Percentiles rank a stretch among this genome's conserved stretches.
phyloP scores from a whole-genome alignment of 1,139 yeast genomes.

The Arxiozyma telluris region DNA sequence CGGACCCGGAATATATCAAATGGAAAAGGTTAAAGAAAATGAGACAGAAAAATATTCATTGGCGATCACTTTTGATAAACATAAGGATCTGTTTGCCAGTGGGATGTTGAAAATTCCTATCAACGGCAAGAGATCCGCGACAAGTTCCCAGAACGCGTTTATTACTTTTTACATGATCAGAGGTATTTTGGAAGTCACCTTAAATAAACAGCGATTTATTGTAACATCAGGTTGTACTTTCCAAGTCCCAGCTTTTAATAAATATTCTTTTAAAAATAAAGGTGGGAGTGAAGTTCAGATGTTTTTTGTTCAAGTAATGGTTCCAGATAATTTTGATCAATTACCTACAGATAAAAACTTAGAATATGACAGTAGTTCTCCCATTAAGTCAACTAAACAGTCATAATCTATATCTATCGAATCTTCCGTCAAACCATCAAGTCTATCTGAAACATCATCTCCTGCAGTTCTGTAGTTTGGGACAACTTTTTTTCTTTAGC shows the following conservation, averaged over 20 bases:
- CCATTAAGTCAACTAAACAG: background rate
- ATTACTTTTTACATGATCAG: conserved; percentile 66
- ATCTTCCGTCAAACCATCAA: background rate
- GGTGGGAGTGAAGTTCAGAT: conserved; percentile 49
- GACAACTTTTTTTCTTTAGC: no score
- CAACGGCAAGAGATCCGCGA: conserved; percentile 54
- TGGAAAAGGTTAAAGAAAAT: conserved; percentile 36
- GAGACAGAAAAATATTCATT: conserved; percentile 51
- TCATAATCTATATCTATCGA: background rate
- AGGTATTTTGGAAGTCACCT: conserved; percentile 61
- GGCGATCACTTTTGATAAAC: conserved; percentile 59
- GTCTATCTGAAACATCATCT: background rate
- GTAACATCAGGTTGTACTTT: conserved; percentile 71
- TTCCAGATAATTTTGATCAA: conserved; percentile 14
- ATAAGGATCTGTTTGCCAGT: conserved; percentile 60
- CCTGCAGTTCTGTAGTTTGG: no score
- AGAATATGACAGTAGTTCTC: background rate
- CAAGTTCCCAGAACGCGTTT: conserved; percentile 57
- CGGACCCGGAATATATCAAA: conserved; percentile 55
- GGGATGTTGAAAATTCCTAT: conserved; percentile 65
- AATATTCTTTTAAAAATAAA: conserved; percentile 53
- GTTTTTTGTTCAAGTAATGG: conserved; percentile 67
- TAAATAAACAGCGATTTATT: conserved; percentile 51
- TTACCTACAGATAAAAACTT: background rate
- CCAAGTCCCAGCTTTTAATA: conserved; percentile 70